phyloP scores from a whole-genome alignment of 192 early-diverging fungal genomes.

The Backusella liffmaniae region DNA sequence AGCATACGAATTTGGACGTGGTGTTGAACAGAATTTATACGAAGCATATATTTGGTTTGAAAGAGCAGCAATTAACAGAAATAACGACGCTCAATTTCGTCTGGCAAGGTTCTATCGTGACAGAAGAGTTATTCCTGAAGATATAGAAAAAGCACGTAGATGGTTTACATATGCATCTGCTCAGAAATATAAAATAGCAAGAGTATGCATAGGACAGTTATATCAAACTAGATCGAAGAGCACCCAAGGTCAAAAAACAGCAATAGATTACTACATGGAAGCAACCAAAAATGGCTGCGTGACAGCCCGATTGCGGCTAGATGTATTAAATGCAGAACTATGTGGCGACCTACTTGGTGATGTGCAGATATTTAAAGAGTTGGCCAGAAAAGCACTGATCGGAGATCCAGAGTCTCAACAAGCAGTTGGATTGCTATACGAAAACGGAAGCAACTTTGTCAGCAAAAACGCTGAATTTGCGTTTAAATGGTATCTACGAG shows the following conservation, averaged over 20 bases:
- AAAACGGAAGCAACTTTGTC: not conserved
- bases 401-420: not conserved
- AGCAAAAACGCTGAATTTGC: not conserved
- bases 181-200: not conserved
- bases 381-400: not conserved
- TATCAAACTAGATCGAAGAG: not conserved
- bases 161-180: not conserved
- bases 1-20: not conserved
- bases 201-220: not conserved
- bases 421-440: not conserved
- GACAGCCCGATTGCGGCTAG: not conserved
- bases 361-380: not conserved
- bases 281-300: not conserved
- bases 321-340: not conserved
- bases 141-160: not conserved
- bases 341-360: not conserved
- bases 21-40: not conserved
- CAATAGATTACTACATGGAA: not conserved
- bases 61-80: not conserved
- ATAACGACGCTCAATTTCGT: not conserved
- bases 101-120: not conserved
- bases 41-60: not conserved
- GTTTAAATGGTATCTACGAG: not conserved
- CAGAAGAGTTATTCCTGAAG: not conserved
- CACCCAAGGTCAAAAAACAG: not conserved